Evolutionary conservation across 805 yeast genomes (phyloP).

Genomic region (Metschnikowia amazonensis): DNA sequence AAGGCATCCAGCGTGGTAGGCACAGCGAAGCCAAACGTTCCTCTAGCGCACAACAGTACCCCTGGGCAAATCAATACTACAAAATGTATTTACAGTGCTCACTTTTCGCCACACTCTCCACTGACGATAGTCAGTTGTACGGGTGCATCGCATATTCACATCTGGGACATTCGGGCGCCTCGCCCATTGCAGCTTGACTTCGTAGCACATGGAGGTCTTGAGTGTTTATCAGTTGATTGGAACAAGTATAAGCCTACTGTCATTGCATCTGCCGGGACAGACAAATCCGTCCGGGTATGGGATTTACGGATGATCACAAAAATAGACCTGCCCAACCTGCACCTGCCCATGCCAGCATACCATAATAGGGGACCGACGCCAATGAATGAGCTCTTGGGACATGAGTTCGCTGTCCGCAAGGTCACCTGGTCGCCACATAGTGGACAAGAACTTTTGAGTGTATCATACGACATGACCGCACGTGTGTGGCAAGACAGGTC

Average conservation of each 20-base stretch:
- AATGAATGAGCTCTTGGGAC: slow-evolving; percentile 74
- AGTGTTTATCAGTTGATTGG: slow-evolving; percentile 79
- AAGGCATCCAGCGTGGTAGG: slow-evolving; percentile 22
- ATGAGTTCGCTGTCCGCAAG: slow-evolving; percentile 81
- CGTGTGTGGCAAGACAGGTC: slow-evolving; percentile 79
- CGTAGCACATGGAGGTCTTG: slow-evolving; percentile 76
- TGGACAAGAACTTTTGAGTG: slow-evolving; percentile 62
- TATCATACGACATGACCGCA: slow-evolving; percentile 91
- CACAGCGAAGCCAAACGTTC: slow-evolving; percentile 30
- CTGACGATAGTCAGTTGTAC: slow-evolving; percentile 63
- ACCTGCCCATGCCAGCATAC: slow-evolving; percentile 35
- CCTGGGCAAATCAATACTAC: slow-evolving; percentile 24
- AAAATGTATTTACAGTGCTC: slow-evolving; percentile 74
- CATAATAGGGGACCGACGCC: slow-evolving; percentile 61
- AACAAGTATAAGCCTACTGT: slow-evolving; percentile 81
- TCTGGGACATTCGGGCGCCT: slow-evolving; percentile 80
- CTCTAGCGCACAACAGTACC: slow-evolving; percentile 30
- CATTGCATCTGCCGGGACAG: slow-evolving; percentile 90
- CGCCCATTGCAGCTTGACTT: slow-evolving; percentile 57
- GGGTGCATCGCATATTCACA: slow-evolving; percentile 67
- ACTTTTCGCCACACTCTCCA: slow-evolving; percentile 83
- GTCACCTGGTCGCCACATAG: slow-evolving; percentile 89
- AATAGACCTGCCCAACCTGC: slow-evolving; percentile 34
- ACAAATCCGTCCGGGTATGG: slow-evolving; percentile 80
- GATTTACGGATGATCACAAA: slow-evolving; percentile 69